phyloP scores from a whole-genome alignment of 164 flowering plant genomes.

The Aristolochia fimbriata region DNA sequence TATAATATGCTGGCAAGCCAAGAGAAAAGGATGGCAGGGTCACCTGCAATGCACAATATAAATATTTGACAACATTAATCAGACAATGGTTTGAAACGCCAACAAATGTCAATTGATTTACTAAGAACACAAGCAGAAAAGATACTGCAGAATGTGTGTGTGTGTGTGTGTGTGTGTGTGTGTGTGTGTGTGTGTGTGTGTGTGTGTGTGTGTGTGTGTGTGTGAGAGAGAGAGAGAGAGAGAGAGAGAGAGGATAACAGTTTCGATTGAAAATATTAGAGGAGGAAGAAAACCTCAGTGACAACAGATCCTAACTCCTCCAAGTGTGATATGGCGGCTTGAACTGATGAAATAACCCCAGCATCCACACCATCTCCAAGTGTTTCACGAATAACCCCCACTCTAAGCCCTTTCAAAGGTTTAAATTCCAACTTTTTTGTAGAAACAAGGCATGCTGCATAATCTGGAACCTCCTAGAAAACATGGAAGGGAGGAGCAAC shows the following conservation, averaged over 20 bases:
- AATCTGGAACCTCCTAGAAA: slow-evolving; percentile 77
- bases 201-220: too few species aligned
- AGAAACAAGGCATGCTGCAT: slow-evolving; percentile 42
- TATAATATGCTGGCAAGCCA: slow-evolving; percentile 92
- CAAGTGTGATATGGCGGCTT: slow-evolving; percentile 68
- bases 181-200: too few species aligned
- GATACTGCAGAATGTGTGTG: too few species aligned
- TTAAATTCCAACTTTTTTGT: slow-evolving; percentile 37
- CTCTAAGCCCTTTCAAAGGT: slow-evolving; percentile 77
- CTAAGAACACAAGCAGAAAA: too few species aligned
- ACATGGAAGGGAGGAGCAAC: neutral
- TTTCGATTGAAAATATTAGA: too few species aligned
- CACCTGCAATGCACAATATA: slow-evolving; percentile 40
- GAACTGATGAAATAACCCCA: slow-evolving; percentile 51
- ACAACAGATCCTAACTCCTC: slow-evolving; percentile 76
- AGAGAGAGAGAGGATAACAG: neutral
- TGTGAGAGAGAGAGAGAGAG: neutral
- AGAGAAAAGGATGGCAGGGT: slow-evolving; percentile 92
- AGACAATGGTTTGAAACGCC: neutral
- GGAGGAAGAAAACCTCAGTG: slow-evolving; percentile 43
- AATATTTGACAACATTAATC: slow-evolving; percentile 4
- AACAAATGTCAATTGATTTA: neutral
- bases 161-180: too few species aligned
- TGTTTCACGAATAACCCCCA: slow-evolving; percentile 85
- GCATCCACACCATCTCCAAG: slow-evolving; percentile 73